Percentiles rank a stretch among this genome's conserved stretches.
Evolutionary conservation across 78 protist species (phyloP).

Genomic region (Dictyostelium firmibasis): DNA sequence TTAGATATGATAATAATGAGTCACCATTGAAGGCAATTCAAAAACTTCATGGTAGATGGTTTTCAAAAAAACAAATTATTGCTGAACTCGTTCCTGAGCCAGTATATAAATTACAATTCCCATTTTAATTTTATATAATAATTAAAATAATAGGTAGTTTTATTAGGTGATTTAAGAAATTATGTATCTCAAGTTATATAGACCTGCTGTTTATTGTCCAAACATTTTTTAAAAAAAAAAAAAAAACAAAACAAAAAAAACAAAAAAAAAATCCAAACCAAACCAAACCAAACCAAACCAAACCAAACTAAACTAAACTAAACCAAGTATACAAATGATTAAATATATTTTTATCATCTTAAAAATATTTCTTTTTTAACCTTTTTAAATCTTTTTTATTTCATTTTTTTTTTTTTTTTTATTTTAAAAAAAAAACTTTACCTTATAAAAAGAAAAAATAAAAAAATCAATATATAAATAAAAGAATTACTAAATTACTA

Average conservation of each 20-base stretch:
- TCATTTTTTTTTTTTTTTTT: too few relatives aligned
- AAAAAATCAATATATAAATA: too few relatives aligned
- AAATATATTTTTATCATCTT: not conserved
- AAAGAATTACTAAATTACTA: not conserved
- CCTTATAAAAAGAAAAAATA: too few relatives aligned
- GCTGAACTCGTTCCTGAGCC: conserved; percentile 58
- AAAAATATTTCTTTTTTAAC: not conserved
- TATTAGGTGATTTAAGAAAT: not conserved
- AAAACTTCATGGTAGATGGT: conserved; percentile 70
- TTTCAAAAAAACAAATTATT: conserved; percentile 18
- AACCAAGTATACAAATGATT: not conserved
- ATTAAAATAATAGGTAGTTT: not conserved
- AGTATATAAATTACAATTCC: conserved; percentile 13
- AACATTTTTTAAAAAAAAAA: not conserved
- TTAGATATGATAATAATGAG: conserved; percentile 29
- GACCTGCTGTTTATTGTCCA: not conserved
- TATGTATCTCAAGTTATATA: not conserved
- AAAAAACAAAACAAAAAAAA: too few relatives aligned
- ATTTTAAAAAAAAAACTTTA: too few relatives aligned
- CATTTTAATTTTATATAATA: not conserved
- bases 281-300: not conserved
- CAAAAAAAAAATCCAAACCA: not conserved
- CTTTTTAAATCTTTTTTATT: too few relatives aligned
- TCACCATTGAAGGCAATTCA: conserved; percentile 28
- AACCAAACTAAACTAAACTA: not conserved